phyloP scores from a whole-genome alignment of 345 rosid species.

The Conringia planisiliqua region DNA sequence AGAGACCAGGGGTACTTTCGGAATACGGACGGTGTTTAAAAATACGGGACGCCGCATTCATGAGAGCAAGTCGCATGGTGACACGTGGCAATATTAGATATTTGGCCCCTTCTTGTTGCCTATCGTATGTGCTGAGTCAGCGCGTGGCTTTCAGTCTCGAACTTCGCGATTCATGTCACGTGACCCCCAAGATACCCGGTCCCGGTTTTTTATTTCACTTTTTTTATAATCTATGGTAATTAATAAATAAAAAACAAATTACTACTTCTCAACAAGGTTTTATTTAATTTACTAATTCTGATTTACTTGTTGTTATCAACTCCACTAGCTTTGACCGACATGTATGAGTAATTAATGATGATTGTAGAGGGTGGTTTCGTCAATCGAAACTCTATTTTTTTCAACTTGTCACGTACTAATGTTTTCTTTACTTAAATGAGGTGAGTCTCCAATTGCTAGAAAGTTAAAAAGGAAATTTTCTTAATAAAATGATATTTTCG shows the following conservation, averaged over 20 bases:
- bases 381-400: not conserved
- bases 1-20: not conserved
- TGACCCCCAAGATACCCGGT: slow-evolving; percentile 89
- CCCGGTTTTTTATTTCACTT: slow-evolving; percentile 15
- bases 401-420: slow-evolving; percentile 19
- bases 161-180: slow-evolving; percentile 50
- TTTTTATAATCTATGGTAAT: not conserved
- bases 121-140: slow-evolving; percentile 44
- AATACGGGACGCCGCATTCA: slow-evolving; percentile 48
- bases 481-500: not conserved
- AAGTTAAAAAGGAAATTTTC: not conserved
- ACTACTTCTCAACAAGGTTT: not conserved
- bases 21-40: not conserved
- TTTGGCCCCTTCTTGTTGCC: slow-evolving; percentile 11
- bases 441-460: not conserved
- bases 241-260: not conserved
- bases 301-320: slow-evolving; percentile 1
- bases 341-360: slow-evolving; percentile 10
- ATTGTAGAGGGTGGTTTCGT: slow-evolving; percentile 15
- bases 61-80: slow-evolving; percentile 19
- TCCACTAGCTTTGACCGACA: slow-evolving; percentile 28
- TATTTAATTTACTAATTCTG: not conserved
- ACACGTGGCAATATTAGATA: slow-evolving; percentile 37
- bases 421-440: not conserved
- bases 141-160: slow-evolving; percentile 38